phyloP scores from a whole-genome alignment of 495 filamentous ascomycete genomes.

The Astrocystis sublimbata region DNA sequence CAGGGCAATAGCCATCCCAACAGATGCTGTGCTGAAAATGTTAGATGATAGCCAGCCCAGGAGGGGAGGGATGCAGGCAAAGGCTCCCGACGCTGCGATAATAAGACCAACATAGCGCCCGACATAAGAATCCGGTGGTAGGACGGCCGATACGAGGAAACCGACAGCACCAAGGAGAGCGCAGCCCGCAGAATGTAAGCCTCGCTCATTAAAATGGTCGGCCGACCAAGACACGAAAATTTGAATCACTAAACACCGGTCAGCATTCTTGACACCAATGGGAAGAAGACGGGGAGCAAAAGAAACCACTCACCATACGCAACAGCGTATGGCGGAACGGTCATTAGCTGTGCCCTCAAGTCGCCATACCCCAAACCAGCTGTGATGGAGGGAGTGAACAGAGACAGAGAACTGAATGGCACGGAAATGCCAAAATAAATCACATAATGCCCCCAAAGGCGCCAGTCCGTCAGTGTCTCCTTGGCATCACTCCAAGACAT shows the following conservation, averaged over 20 bases:
- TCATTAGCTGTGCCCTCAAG: constrained; percentile 67
- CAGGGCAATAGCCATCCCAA: constrained; percentile 67
- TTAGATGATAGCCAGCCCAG: constrained; percentile 73
- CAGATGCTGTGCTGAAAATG: constrained; percentile 61
- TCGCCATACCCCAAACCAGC: constrained; percentile 67
- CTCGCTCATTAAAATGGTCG: constrained; percentile 67
- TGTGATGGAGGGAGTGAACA: constrained; percentile 82
- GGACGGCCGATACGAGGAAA: constrained; percentile 64
- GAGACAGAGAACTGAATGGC: constrained; percentile 76
- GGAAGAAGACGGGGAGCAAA: neutral
- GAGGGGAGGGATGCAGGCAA: constrained; percentile 59
- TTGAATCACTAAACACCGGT: constrained; percentile 44
- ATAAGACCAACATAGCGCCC: constrained; percentile 70
- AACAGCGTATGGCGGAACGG: constrained; percentile 77
- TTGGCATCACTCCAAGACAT: constrained; percentile 73
- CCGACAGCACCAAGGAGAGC: constrained; percentile 64
- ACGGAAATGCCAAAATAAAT: constrained; percentile 65
- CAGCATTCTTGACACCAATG: constrained; percentile 1
- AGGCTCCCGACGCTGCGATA: constrained; percentile 60
- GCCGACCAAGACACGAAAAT: constrained; percentile 62
- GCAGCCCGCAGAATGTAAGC: constrained; percentile 57
- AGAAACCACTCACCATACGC: constrained; percentile 52
- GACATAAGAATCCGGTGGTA: constrained; percentile 59
- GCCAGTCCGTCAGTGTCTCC: constrained; percentile 70
- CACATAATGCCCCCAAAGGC: constrained; percentile 66